phyloP scores from a whole-genome alignment of 768 basidiomycete species.

The Artomyces pyxidatus region DNA sequence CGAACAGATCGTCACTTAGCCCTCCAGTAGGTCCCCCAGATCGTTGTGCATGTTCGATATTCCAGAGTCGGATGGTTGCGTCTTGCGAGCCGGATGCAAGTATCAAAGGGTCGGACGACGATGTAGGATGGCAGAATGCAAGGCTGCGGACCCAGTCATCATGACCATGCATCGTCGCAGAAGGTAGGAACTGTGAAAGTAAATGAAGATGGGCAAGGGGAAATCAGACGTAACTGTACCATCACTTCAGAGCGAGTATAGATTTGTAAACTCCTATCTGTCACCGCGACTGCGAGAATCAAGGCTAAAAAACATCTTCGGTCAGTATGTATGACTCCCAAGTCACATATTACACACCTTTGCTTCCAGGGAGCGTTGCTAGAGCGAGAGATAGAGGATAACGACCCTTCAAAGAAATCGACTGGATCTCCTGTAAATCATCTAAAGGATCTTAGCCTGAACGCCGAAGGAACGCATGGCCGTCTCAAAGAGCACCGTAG shows the following conservation, averaged over 20 bases:
- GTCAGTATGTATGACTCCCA: too few species aligned
- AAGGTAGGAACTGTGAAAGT: conserved; percentile 44
- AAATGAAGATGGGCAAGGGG: conserved; percentile 1
- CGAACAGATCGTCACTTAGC: conserved; percentile 69
- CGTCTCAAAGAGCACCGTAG: background rate
- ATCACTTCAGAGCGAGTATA: conserved; percentile 58
- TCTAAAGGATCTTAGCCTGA: conserved; percentile 8
- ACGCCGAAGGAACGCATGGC: too few species aligned
- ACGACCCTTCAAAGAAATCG: conserved; percentile 53
- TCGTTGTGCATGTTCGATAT: conserved; percentile 44
- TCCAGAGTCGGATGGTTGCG: conserved; percentile 89
- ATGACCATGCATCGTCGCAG: conserved; percentile 67
- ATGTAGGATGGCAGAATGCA: conserved; percentile 42
- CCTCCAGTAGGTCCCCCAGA: conserved; percentile 12
- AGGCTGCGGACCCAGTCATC: conserved; percentile 93
- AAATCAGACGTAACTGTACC: conserved; percentile 36
- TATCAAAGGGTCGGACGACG: conserved; percentile 40
- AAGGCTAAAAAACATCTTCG: conserved; percentile 40
- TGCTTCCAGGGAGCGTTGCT: conserved; percentile 53
- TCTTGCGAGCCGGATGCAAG: conserved; percentile 96
- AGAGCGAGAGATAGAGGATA: conserved; percentile 70
- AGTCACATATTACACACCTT: conserved; percentile 55
- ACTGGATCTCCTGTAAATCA: conserved; percentile 37
- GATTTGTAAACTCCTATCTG: conserved; percentile 71
- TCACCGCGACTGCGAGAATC: conserved; percentile 77